These are phyloP conservation scores for Stephania yunnanensis DNA, from an alignment of 164 flowering plant species.

Conservation along the genomic window DNA sequence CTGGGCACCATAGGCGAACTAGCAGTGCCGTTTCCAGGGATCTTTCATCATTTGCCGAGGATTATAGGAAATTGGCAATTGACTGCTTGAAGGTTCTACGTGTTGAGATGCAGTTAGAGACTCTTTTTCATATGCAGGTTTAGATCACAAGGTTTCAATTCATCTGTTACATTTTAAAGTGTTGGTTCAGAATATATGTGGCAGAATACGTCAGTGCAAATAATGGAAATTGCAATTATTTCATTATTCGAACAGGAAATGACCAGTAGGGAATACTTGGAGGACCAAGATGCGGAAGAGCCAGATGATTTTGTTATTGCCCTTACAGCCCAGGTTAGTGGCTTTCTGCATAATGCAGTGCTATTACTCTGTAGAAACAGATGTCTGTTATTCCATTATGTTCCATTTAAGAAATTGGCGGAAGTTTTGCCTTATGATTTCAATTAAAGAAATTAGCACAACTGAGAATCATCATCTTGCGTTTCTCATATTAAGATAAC, in stretches of 20 bases:
- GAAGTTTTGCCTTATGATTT: background rate
- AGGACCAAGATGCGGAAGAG: conserved; percentile 99
- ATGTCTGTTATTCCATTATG: background rate
- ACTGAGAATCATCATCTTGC: background rate
- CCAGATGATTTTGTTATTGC: conserved; percentile 97
- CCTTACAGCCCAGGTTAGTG: conserved; percentile 76
- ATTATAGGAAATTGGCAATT: conserved; percentile 80
- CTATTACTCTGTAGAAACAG: background rate
- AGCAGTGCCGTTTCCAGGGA: conserved; percentile 49
- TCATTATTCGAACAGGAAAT: conserved; percentile 54
- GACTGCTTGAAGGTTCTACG: conserved; percentile 97
- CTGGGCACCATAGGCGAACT: conserved; percentile 39
- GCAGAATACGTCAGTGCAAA: background rate
- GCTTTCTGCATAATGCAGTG: background rate
- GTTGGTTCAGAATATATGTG: background rate
- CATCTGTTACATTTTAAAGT: background rate
- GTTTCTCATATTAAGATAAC: background rate
- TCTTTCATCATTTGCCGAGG: conserved; percentile 87
- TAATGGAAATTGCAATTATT: background rate
- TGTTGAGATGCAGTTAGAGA: conserved; percentile 92
- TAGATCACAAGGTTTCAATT: conserved; percentile 9
- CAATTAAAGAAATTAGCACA: background rate
- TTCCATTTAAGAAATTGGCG: background rate
- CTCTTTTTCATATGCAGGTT: conserved; percentile 94
- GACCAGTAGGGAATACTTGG: conserved; percentile 77